phyloP scores from a whole-genome alignment of 345 rosid species.

The Iberis pinnata region DNA sequence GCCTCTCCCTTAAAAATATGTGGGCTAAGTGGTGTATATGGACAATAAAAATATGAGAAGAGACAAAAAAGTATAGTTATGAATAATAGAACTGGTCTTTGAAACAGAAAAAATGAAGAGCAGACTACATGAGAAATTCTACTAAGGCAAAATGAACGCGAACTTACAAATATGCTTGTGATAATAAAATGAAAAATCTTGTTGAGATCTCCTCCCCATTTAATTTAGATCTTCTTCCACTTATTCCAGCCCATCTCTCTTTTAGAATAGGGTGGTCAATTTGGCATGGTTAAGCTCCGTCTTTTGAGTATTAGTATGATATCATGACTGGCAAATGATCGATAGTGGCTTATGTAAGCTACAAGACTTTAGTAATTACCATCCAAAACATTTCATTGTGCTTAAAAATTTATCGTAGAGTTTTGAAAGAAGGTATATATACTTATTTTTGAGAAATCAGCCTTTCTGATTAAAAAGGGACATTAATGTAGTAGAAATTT shows the following conservation, averaged over 20 bases:
- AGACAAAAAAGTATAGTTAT: not conserved
- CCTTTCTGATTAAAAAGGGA: too few species aligned
- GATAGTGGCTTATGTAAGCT: too few species aligned
- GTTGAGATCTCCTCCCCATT: constrained; percentile 74
- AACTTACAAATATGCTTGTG: constrained; percentile 85
- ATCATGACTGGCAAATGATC: too few species aligned
- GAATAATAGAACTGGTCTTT: constrained; percentile 9
- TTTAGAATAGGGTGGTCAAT: constrained; percentile 80
- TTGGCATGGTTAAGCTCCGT: too few species aligned
- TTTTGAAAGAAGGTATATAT: too few species aligned
- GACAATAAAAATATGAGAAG: constrained; percentile 13
- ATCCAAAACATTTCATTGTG: too few species aligned
- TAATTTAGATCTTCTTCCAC: constrained; percentile 62
- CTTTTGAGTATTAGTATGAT: too few species aligned
- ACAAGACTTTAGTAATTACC: too few species aligned
- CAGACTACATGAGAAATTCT: constrained; percentile 6
- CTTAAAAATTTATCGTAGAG: too few species aligned
- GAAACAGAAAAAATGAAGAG: not conserved
- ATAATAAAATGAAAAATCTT: constrained; percentile 52
- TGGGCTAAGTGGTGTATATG: constrained; percentile 95
- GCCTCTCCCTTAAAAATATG: constrained; percentile 84
- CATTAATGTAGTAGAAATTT: too few species aligned
- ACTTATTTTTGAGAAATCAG: too few species aligned
- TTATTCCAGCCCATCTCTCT: constrained; percentile 91
- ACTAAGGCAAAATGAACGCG: not conserved